phyloP scores from a whole-genome alignment of 192 early-diverging fungal species.

The Podochytrium sp. region DNA sequence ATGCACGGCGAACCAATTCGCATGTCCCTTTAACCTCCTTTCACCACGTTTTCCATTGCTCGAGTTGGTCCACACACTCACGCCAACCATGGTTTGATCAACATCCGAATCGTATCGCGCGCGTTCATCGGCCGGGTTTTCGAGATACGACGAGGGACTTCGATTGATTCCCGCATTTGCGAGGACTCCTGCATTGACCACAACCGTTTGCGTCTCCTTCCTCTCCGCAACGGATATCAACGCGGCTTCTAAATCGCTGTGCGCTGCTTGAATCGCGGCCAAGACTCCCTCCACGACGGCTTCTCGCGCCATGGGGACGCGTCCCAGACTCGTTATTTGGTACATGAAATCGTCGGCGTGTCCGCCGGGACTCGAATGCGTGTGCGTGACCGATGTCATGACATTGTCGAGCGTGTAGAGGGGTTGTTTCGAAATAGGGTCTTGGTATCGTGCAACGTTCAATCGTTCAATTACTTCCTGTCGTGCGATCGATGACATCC shows the following conservation, averaged over 20 bases:
- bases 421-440: conserved; percentile 15
- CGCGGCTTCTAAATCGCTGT: conserved; percentile 34
- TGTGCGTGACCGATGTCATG: conserved; percentile 56
- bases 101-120: conserved; percentile 41
- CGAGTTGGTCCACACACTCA: background rate
- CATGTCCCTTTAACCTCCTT: conserved; percentile 1
- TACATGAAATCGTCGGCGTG: conserved; percentile 49
- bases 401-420: conserved; percentile 48
- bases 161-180: conserved; percentile 47
- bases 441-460: conserved; percentile 3
- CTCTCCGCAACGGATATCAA: background rate
- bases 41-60: background rate
- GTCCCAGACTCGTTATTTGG: conserved; percentile 32
- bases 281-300: conserved; percentile 42
- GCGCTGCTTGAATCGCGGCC: conserved; percentile 42
- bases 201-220: conserved; percentile 6
- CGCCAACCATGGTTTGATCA: conserved; percentile 32
- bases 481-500: conserved; percentile 4
- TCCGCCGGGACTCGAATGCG: conserved; percentile 50
- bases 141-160: conserved; percentile 38
- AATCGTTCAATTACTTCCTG: conserved; percentile 3
- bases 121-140: conserved; percentile 49
- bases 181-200: conserved; percentile 27
- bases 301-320: conserved; percentile 38
- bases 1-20: conserved; percentile 55